Evolutionary conservation across 1,284 basidiomycete species (phyloP).

Genomic region (Ceratobasidium sp.): DNA sequence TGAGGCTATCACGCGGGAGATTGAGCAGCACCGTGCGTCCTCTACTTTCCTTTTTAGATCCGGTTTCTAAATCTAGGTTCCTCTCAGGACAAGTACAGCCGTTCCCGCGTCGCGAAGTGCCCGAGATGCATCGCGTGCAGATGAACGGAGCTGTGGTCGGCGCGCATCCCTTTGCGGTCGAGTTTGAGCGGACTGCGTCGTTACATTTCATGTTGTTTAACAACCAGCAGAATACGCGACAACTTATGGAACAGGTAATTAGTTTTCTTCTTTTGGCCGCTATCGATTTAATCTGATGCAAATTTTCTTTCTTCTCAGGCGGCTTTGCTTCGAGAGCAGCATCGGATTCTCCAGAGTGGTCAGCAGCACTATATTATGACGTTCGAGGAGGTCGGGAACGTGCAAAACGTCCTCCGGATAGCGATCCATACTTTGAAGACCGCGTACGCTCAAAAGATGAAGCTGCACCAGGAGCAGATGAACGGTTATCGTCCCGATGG

Average conservation of each 20-base stretch:
- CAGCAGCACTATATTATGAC: constrained; percentile 42
- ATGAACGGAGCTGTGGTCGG: constrained; percentile 32
- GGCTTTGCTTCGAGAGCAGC: constrained; percentile 42
- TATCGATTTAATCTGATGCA: constrained; percentile 27
- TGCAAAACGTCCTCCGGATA: constrained; percentile 20
- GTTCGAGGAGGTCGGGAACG: constrained; percentile 21
- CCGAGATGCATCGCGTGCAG: constrained; percentile 36
- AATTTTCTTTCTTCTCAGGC: constrained; percentile 27
- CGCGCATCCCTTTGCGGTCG: constrained; percentile 29
- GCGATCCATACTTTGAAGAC: constrained; percentile 37
- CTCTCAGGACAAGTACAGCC: constrained; percentile 15
- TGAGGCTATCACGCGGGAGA: constrained; percentile 32
- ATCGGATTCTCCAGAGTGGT: constrained; percentile 40
- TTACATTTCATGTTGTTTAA: constrained; percentile 35
- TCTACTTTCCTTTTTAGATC: neutral
- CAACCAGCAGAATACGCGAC: constrained; percentile 31
- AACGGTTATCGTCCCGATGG: neutral
- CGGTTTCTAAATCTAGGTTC: no score
- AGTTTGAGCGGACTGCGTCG: constrained; percentile 43
- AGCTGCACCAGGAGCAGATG: constrained; percentile 35
- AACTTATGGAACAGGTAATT: constrained; percentile 38
- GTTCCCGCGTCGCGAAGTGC: constrained; percentile 25
- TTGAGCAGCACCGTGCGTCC: constrained; percentile 13
- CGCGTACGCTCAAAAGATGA: constrained; percentile 19
- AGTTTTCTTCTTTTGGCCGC: neutral